Conservation (phyloP, 208 protist genomes). For the Strigomonas culicis region DNA sequence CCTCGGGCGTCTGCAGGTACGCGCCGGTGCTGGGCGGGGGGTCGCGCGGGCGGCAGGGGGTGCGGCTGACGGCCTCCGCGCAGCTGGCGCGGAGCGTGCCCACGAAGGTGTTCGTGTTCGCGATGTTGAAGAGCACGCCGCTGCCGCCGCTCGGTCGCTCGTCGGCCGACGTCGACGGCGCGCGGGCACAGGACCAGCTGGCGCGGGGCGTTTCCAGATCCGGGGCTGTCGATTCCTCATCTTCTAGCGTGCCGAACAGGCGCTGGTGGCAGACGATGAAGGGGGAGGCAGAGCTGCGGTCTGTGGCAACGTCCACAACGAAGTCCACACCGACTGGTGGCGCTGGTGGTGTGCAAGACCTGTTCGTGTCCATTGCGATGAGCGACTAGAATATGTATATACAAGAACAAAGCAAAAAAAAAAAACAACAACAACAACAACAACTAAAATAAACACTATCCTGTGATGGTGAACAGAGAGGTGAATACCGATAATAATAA, state of each 20-base stretch:
- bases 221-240: constrained; percentile 5
- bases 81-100: too few species aligned
- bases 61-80: too few species aligned
- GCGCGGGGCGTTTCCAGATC: constrained; percentile 10
- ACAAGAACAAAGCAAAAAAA: constrained; percentile 1
- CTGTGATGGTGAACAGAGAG: not conserved
- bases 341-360: constrained; percentile 25
- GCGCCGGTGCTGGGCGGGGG: too few species aligned
- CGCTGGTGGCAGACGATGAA: constrained; percentile 20
- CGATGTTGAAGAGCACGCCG: not conserved
- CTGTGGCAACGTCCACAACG: too few species aligned
- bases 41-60: too few species aligned
- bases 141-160: not conserved
- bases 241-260: constrained; percentile 21
- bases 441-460: too few species aligned
- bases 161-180: not conserved
- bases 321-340: too few species aligned
- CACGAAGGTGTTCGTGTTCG: not conserved
- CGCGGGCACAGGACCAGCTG: constrained; percentile 1
- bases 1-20: constrained; percentile 31
- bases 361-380: constrained; percentile 6
- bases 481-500: not conserved
- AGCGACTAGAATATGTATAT: not conserved
- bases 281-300: constrained; percentile 11
- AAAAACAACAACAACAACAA: constrained; percentile 15